phyloP scores from a whole-genome alignment of 192 early-diverging fungal species.

The Coemansia sp. region DNA sequence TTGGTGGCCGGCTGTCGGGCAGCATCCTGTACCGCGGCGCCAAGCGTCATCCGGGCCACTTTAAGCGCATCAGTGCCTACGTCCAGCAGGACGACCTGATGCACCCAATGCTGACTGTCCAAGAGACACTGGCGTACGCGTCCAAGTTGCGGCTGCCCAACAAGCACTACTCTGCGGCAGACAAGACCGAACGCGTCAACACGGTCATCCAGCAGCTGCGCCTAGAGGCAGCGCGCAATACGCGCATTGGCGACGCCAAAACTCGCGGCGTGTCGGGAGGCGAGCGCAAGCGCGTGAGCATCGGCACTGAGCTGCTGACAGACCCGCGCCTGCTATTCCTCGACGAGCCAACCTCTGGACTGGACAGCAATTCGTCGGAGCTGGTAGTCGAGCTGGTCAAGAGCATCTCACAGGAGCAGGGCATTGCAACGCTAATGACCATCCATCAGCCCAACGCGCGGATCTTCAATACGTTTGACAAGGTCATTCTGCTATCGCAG shows the following conservation, averaged over 20 bases:
- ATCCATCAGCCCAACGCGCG: conserved; percentile 88
- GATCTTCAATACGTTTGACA: conserved; percentile 79
- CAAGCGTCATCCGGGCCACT: conserved; percentile 42
- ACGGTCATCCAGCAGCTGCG: conserved; percentile 64
- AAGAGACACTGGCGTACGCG: conserved; percentile 72
- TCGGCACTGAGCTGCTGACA: conserved; percentile 51
- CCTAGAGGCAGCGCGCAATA: conserved; percentile 57
- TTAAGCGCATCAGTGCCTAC: conserved; percentile 49
- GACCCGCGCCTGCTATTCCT: conserved; percentile 56
- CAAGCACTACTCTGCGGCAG: conserved; percentile 32
- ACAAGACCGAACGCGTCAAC: conserved; percentile 62
- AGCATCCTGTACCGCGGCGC: conserved; percentile 54
- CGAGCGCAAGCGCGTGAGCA: conserved; percentile 54
- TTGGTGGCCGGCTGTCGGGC: conserved; percentile 55
- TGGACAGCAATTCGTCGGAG: conserved; percentile 67
- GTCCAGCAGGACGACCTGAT: conserved; percentile 58
- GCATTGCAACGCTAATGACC: conserved; percentile 75
- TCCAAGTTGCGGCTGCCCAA: conserved; percentile 69
- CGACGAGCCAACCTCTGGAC: conserved; percentile 62
- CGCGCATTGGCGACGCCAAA: conserved; percentile 48
- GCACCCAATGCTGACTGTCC: conserved; percentile 65
- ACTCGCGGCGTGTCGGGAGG: conserved; percentile 55
- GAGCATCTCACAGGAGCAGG: conserved; percentile 55
- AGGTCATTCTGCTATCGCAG: conserved; percentile 66
- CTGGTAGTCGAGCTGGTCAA: conserved; percentile 61